A percentile compares a stretch with the other conserved stretches of the same genome.
phyloP scores from a whole-genome alignment of 331 rosid species.

The Pyrus hybrid region DNA sequence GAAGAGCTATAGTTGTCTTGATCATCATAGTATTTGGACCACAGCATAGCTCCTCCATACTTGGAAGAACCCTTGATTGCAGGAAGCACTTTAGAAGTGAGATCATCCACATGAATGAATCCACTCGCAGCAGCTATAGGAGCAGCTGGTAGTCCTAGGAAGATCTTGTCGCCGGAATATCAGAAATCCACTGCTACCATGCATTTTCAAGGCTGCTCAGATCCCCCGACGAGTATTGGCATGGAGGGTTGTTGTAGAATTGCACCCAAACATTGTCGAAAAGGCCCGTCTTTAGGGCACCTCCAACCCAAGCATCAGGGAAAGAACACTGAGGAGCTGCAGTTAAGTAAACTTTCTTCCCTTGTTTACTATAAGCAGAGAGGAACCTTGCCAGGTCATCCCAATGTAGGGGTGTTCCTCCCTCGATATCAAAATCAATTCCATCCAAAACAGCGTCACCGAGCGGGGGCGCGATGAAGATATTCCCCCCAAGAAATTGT shows the following conservation, averaged over 20 bases:
- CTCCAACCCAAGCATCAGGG: conserved; percentile 45
- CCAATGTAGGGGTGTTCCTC: conserved; percentile 40
- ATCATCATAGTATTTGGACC: conserved; percentile 50
- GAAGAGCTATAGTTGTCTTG: conserved; percentile 35
- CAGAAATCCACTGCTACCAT: conserved; percentile 42
- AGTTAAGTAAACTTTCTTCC: conserved; percentile 29
- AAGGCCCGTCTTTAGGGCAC: conserved; percentile 31
- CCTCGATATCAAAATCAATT: conserved; percentile 49
- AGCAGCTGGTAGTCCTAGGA: conserved; percentile 37
- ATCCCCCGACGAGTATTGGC: conserved; percentile 31
- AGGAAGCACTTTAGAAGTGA: conserved; percentile 31
- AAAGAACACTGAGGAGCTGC: conserved; percentile 48
- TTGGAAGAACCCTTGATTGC: conserved; percentile 20
- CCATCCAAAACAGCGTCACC: conserved; percentile 40
- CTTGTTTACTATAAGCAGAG: conserved; percentile 16
- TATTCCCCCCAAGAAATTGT: conserved; percentile 38
- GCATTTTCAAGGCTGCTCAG: conserved; percentile 22
- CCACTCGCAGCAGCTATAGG: conserved; percentile 46
- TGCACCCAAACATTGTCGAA: conserved; percentile 52
- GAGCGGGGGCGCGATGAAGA: conserved; percentile 31
- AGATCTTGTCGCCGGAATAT: conserved; percentile 28
- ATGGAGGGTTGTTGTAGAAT: conserved; percentile 42
- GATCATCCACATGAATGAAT: conserved; percentile 25
- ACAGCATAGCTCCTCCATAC: conserved; percentile 54
- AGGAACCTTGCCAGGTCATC: conserved; percentile 42